Conservation (phyloP, 2,329 filamentous ascomycete species). For the Fusarium sulawesiense region DNA sequence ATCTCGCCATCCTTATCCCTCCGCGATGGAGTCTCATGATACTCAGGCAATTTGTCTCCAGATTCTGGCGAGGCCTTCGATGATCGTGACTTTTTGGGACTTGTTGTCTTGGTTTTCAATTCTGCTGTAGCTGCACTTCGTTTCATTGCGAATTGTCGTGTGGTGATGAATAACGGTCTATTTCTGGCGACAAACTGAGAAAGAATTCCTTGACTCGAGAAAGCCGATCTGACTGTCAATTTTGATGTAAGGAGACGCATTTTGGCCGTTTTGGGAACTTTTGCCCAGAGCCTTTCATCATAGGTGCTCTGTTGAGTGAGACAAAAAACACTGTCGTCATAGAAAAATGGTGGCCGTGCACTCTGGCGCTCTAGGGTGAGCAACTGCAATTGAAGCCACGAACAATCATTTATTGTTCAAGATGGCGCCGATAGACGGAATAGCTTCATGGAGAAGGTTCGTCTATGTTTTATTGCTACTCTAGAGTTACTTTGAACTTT, state of each 20-base stretch:
- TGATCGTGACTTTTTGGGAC: conserved; percentile 11
- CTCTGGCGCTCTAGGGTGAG: background rate
- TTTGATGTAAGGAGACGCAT: conserved; percentile 6
- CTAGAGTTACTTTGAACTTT: fast-evolving
- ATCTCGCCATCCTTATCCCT: conserved; percentile 58
- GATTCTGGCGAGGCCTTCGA: background rate
- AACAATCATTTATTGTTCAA: too few species aligned
- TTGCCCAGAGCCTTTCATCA: background rate
- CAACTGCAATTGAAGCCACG: background rate
- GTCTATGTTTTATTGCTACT: too few species aligned
- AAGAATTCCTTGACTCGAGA: fast-evolving
- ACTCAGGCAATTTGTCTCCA: conserved; percentile 1
- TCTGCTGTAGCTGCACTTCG: background rate
- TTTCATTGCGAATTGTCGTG: conserved; percentile 18
- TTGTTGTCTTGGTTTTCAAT: background rate
- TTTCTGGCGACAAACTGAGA: fast-evolving
- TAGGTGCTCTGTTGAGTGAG: background rate
- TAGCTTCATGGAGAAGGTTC: too few species aligned
- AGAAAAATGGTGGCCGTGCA: conserved; percentile 16
- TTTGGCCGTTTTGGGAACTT: background rate
- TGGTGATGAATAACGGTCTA: background rate
- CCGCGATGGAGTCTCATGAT: conserved; percentile 23
- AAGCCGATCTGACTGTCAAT: too few species aligned
- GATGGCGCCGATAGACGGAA: background rate
- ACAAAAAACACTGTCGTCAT: conserved; percentile 20